These are phyloP conservation scores for Tetrapisispora namnaoensis DNA, from an alignment of 805 yeast genomes.

Conservation along the genomic window DNA sequence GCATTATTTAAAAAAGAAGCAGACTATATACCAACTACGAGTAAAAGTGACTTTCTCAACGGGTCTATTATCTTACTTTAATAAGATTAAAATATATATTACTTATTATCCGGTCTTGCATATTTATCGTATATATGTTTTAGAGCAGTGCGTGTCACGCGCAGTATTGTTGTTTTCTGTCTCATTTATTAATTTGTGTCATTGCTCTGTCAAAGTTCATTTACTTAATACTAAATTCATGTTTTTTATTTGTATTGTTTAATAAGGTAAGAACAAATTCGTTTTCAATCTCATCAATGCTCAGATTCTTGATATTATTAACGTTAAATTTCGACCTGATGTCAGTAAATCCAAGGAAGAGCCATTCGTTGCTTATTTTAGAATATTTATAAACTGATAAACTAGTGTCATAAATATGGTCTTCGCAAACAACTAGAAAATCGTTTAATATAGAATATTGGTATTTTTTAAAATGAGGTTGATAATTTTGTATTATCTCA, in stretches of 20 bases:
- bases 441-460: not conserved
- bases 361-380: constrained; percentile 9
- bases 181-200: too few species aligned
- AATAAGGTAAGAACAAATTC: not conserved
- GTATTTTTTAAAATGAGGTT: not conserved
- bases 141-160: too few species aligned
- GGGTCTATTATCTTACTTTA: too few species aligned
- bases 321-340: constrained; percentile 15
- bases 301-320: constrained; percentile 4
- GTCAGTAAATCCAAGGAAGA: constrained; percentile 14
- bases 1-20: too few species aligned
- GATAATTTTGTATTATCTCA: not conserved
- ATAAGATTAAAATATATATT: too few species aligned
- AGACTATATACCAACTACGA: too few species aligned
- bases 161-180: too few species aligned
- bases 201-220: too few species aligned
- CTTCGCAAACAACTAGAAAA: constrained; percentile 9
- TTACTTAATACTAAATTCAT: not conserved
- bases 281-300: not conserved
- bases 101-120: too few species aligned
- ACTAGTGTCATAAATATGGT: constrained; percentile 16
- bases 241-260: not conserved
- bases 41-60: too few species aligned
- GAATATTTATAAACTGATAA: constrained; percentile 11
- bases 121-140: too few species aligned